A percentile compares a stretch with the other conserved stretches of the same genome.
Evolutionary conservation across 257 asterid genomes (phyloP).

Genomic region (Nicotiana attenuata): DNA sequence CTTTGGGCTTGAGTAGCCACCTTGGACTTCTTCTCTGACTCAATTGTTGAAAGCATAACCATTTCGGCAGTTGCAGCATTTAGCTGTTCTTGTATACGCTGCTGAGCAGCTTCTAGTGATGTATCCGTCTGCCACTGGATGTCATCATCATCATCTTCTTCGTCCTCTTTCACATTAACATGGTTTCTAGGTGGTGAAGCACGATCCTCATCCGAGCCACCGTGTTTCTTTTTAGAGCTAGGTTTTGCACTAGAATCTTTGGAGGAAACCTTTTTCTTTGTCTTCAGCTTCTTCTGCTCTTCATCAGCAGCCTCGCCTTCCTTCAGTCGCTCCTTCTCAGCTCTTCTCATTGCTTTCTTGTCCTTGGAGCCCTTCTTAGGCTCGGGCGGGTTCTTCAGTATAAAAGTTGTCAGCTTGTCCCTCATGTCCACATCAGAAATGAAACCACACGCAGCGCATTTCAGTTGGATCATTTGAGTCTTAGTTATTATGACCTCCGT

Average conservation of each 20-base stretch:
- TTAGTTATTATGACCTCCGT: conserved; percentile 22
- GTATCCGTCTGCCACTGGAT: conserved; percentile 24
- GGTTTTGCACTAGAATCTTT: conserved; percentile 8
- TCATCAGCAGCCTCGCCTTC: conserved; percentile 28
- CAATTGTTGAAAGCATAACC: conserved; percentile 22
- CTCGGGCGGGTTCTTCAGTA: conserved; percentile 25
- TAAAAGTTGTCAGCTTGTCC: conserved; percentile 21
- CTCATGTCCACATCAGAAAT: conserved; percentile 25
- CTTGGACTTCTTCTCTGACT: conserved; percentile 19
- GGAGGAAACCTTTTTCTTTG: conserved; percentile 16
- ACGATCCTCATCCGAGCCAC: conserved; percentile 11
- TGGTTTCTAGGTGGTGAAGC: conserved; percentile 8
- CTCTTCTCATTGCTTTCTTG: conserved; percentile 27
- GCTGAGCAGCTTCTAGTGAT: conserved; percentile 19
- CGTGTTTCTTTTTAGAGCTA: conserved; percentile 14
- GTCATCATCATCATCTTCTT: conserved; percentile 8
- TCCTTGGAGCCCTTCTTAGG: conserved; percentile 19
- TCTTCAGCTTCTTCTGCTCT: conserved; percentile 18
- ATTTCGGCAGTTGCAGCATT: conserved; percentile 24
- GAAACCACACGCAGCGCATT: conserved; percentile 30
- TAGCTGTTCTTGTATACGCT: conserved; percentile 22
- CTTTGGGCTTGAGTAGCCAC: conserved; percentile 12
- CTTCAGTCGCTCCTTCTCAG: conserved; percentile 25
- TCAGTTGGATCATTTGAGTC: conserved; percentile 23
- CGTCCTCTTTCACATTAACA: neutral